These are phyloP conservation scores for Colletotrichum ledebouriae DNA, from an alignment of 2,329 filamentous ascomycete genomes.

Conservation along the genomic window DNA sequence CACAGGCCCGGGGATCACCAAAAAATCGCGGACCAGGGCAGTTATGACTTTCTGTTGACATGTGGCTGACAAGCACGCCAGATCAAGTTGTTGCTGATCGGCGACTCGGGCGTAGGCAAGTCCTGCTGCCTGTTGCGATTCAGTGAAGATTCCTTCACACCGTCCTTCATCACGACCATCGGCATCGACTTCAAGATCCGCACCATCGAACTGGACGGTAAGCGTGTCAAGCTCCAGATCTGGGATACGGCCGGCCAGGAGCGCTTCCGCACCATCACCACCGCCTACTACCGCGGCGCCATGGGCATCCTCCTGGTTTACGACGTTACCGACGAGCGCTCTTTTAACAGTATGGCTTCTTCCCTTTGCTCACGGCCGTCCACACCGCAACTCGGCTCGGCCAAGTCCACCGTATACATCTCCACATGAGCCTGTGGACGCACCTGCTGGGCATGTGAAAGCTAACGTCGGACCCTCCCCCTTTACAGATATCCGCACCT, in stretches of 20 bases:
- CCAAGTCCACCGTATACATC: slow-evolving; percentile 1
- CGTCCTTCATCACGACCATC: slow-evolving; percentile 98
- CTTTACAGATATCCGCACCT: slow-evolving; percentile 90
- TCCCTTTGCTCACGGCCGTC: slow-evolving; percentile 5
- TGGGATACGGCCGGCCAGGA: slow-evolving; percentile 99
- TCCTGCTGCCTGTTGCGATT: slow-evolving; percentile 97
- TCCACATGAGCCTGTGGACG: slow-evolving; percentile 1
- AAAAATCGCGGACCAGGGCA: slow-evolving; percentile 38
- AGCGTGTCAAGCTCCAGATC: slow-evolving; percentile 99
- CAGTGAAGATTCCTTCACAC: slow-evolving; percentile 97
- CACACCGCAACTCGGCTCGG: background rate
- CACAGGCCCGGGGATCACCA: background rate
- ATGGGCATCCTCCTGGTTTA: slow-evolving; percentile 99
- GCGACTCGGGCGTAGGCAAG: slow-evolving; percentile 96
- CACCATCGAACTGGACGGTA: slow-evolving; percentile 98
- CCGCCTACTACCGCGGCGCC: slow-evolving; percentile 96
- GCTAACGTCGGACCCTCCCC: slow-evolving; percentile 43
- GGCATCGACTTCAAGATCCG: slow-evolving; percentile 99
- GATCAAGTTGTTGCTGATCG: slow-evolving; percentile 98
- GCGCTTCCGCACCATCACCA: slow-evolving; percentile 98
- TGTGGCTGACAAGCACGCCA: slow-evolving; percentile 54
- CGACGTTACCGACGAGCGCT: slow-evolving; percentile 96
- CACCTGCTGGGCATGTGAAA: slow-evolving; percentile 22
- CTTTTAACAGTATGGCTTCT: slow-evolving; percentile 84
- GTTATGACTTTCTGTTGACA: slow-evolving; percentile 41